These are phyloP conservation scores for Chlamydomonas asymmetrica DNA, from an alignment of 139 green algal genomes.

Conservation along the genomic window DNA sequence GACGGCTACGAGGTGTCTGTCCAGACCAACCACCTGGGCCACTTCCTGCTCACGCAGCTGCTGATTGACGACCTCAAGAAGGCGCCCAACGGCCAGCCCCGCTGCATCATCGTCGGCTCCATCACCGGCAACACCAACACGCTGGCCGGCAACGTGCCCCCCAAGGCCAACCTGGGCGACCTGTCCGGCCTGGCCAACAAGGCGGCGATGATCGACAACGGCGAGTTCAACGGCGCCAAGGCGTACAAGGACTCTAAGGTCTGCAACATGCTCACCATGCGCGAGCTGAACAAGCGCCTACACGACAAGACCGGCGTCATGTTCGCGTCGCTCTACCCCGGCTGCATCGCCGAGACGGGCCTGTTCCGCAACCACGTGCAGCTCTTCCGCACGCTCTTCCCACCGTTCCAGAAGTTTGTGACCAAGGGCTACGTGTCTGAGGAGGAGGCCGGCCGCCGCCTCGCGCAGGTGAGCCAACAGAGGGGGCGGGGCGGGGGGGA, in stretches of 20 bases:
- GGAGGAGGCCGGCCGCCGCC: slow-evolving; percentile 83
- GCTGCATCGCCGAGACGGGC: slow-evolving; percentile 93
- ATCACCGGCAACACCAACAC: slow-evolving; percentile 98
- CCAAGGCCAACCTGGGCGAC: slow-evolving; percentile 90
- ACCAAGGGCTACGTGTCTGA: slow-evolving; percentile 91
- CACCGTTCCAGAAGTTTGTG: slow-evolving; percentile 93
- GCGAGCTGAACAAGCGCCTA: slow-evolving; percentile 81
- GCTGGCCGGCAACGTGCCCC: slow-evolving; percentile 88
- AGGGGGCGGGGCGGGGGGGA: background rate
- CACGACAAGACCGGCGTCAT: slow-evolving; percentile 76
- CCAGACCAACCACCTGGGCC: slow-evolving; percentile 88
- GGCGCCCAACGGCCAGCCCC: slow-evolving; percentile 56
- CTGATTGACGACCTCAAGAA: slow-evolving; percentile 83
- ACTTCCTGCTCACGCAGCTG: slow-evolving; percentile 91
- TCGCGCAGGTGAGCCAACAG: slow-evolving; percentile 60
- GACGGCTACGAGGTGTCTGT: slow-evolving; percentile 89
- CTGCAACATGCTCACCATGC: slow-evolving; percentile 91
- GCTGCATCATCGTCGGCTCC: slow-evolving; percentile 88
- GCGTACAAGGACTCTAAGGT: slow-evolving; percentile 98
- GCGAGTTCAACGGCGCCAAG: slow-evolving; percentile 92
- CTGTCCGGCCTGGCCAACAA: slow-evolving; percentile 68
- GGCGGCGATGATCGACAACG: slow-evolving; percentile 85
- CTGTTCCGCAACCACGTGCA: slow-evolving; percentile 89
- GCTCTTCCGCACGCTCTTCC: slow-evolving; percentile 89
- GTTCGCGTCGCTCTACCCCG: slow-evolving; percentile 92